phyloP scores from a whole-genome alignment of 2,329 filamentous ascomycete genomes.

The Neofusicoccum cordaticola region DNA sequence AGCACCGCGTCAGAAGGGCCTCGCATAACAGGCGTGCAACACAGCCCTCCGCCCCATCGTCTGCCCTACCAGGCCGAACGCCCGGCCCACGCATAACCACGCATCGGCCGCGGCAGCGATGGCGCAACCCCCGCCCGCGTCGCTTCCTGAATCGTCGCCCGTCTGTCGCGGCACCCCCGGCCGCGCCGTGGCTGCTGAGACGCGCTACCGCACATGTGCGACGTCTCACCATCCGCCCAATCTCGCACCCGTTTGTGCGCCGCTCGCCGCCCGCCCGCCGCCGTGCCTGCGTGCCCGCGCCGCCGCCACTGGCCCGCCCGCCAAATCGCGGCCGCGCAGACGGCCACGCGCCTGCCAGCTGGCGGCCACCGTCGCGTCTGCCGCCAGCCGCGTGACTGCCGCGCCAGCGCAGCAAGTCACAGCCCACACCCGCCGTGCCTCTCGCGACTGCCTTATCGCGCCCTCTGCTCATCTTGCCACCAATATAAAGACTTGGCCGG shows the following conservation, averaged over 20 bases:
- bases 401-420: no score
- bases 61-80: no score
- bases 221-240: slow-evolving; percentile 12
- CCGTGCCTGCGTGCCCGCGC: background rate
- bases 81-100: no score
- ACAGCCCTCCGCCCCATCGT: background rate
- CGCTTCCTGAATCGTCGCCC: background rate
- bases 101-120: background rate
- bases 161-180: background rate
- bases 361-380: background rate
- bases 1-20: slow-evolving; percentile 8
- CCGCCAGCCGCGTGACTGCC: background rate
- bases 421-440: no score
- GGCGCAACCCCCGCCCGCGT: background rate
- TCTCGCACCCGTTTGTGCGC: background rate
- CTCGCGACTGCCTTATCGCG: background rate
- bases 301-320: background rate
- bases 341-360: slow-evolving; percentile 4
- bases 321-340: background rate
- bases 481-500: background rate
- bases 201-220: slow-evolving; percentile 5
- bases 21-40: slow-evolving; percentile 10
- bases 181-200: background rate
- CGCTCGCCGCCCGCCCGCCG: background rate
- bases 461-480: no score